Evolutionary conservation across 176 grass and related monocot genomes (phyloP).

Genomic region (Poa annua): DNA sequence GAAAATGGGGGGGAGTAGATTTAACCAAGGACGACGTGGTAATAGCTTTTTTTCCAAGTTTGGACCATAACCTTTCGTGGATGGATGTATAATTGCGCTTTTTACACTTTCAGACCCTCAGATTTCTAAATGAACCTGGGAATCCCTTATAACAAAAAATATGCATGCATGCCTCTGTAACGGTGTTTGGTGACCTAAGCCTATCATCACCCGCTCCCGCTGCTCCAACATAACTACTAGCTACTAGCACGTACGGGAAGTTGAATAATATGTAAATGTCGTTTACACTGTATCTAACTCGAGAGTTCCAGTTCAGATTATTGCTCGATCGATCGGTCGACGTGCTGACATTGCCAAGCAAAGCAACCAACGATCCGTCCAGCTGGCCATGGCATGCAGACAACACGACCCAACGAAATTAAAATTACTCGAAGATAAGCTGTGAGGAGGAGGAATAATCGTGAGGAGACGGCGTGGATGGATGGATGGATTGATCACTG

Average conservation of each 20-base stretch:
- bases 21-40: too few relatives aligned
- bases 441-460: neutral
- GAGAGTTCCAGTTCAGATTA: neutral
- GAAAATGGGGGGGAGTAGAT: too few relatives aligned
- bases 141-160: too few relatives aligned
- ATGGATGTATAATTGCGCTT: too few relatives aligned
- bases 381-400: neutral
- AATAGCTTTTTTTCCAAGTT: too few relatives aligned
- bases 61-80: too few relatives aligned
- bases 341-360: slow-evolving; percentile 12
- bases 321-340: neutral
- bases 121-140: too few relatives aligned
- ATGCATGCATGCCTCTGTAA: neutral
- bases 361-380: slow-evolving; percentile 16
- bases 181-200: slow-evolving; percentile 30
- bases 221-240: too few relatives aligned
- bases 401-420: neutral
- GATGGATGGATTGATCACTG: neutral
- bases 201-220: neutral
- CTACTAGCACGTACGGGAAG: neutral
- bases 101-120: too few relatives aligned
- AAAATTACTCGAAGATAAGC: neutral
- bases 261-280: neutral
- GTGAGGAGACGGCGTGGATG: too few relatives aligned
- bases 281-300: neutral